A percentile compares a stretch with the other conserved stretches of the same genome.
Conservation (phyloP, 2,329 filamentous ascomycete genomes). For the Sclerotinia sclerotiorum region DNA sequence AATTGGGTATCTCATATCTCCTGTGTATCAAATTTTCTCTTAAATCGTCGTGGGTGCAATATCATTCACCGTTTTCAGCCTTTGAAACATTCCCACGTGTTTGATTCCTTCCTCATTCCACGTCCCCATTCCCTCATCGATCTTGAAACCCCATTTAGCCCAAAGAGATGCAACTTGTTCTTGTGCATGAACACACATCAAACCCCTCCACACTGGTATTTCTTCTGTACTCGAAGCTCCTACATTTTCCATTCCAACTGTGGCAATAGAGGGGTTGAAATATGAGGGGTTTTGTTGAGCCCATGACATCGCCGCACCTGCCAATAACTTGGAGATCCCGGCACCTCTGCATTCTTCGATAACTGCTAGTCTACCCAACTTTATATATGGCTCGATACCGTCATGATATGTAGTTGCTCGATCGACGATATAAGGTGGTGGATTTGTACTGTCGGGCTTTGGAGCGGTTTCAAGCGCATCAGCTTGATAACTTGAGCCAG, state of each 20-base stretch:
- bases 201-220: constrained; percentile 65
- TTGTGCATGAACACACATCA: constrained; percentile 81
- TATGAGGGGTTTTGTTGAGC: constrained; percentile 58
- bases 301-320: constrained; percentile 67
- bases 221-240: constrained; percentile 43
- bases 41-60: constrained; percentile 28
- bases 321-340: constrained; percentile 63
- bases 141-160: constrained; percentile 68
- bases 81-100: constrained; percentile 79
- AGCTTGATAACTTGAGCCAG: constrained; percentile 41
- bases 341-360: constrained; percentile 52
- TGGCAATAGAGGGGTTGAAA: constrained; percentile 50
- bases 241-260: constrained; percentile 47
- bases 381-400: constrained; percentile 73
- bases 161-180: constrained; percentile 63
- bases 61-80: constrained; percentile 42
- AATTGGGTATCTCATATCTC: constrained; percentile 9
- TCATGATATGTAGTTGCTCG: constrained; percentile 54
- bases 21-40: background rate
- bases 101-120: constrained; percentile 86
- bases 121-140: constrained; percentile 69
- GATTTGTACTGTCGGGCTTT: background rate
- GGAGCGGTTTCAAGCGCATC: constrained; percentile 30
- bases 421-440: constrained; percentile 32
- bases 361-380: constrained; percentile 77